Evolutionary conservation across 179 eudicot genomes (phyloP), one percentile per base, ranked within the genome.

Genomic region (Drosera spatulata): DNA sequence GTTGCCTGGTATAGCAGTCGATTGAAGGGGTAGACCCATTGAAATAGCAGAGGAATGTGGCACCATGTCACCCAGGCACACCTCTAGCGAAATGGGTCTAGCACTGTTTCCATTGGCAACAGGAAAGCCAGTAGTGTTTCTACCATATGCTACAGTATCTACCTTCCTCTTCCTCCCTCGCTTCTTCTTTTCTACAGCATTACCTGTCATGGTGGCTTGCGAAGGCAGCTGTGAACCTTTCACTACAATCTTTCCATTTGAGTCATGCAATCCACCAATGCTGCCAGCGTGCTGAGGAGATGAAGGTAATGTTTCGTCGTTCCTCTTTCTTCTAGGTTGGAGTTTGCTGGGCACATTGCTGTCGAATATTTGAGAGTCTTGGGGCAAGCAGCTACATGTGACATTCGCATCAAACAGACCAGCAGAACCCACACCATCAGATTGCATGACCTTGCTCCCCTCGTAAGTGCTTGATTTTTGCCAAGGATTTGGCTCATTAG

Each of bases 381-480:
- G 61, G 22, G 43, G 69, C 51, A 49, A 9, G 8, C 12, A 49
- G 13, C 51, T 49, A 9, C 4, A 22, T 22, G 33, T 62, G 39
- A 66, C 53, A 62, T 55, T 67, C 14, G 65, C 71, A 50, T 67
- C 55, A 50, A 15, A 48, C 5, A 74, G 66, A 42, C 59, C 65
- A 54, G 42, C 10, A 53, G 62, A 54, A 52, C 55, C 14, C 43
- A 42, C 12, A 49, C 45, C 45, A 42, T 61, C 1, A 54, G 62
- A 58, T n/a, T 53, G 58, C 5, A 22, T 45, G 5, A 70, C 22
- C 55, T 69, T 14, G 55, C 75, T 76, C 40, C 63, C 78, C 75
- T 77, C 81, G 64, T 73, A 71, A 71, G 75, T 83, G 68, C 77
- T 73, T 69, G 60, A 74, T 65, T 73, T 78, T 46, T 61, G 69